Evolutionary conservation across 163 green algal genomes (phyloP), one percentile per base, ranked within the genome.

Genomic region (Chlorella variabilis): DNA sequence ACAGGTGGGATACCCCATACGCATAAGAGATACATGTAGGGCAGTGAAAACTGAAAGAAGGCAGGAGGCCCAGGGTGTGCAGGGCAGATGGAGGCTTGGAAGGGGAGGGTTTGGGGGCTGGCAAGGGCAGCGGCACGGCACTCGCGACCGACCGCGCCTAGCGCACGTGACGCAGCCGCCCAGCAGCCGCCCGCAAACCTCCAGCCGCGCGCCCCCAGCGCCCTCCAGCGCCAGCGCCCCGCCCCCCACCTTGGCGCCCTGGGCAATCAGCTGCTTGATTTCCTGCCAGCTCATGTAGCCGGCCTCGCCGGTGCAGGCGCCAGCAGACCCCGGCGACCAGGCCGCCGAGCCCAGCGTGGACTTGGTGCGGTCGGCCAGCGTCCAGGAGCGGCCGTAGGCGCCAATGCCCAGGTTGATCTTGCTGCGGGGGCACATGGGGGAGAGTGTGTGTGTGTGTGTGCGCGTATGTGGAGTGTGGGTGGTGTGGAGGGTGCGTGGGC

Each of bases 361-460:
- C 15, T 71, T 71, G 6, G 34, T 59, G 11, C 5, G 11, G 71
- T 74, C 34, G 15, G 66, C 62, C 51, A 85, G 74, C 0, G 69
- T 80, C 80, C 80, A 85, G 74, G 80, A 80, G 69, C 80, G 80
- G 45, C 80, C 80, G 11, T 85, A 85, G 48, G 65, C 51, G 4
- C 54, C 69, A 5, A 85, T 49, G 36, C 80, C 80, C 34, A 85
- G 80, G 59, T 81, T 81, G 58, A 81, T 34, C 41, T 81, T 81
- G 75, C 75, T 81, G 75, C 58, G 49, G 34, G 8, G 23, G 54
- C 4, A 62, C n/a, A n/a, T n/a, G n/a, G n/a, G n/a, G n/a, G n/a
- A n/a, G n/a, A n/a, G n/a, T n/a, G n/a, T n/a, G n/a, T n/a, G n/a
- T n/a, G n/a, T n/a, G n/a, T n/a, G n/a, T n/a, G n/a, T n/a, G 25